phyloP scores from a whole-genome alignment of 371 early-diverging fungal species.

The Mucor circinelloides region DNA sequence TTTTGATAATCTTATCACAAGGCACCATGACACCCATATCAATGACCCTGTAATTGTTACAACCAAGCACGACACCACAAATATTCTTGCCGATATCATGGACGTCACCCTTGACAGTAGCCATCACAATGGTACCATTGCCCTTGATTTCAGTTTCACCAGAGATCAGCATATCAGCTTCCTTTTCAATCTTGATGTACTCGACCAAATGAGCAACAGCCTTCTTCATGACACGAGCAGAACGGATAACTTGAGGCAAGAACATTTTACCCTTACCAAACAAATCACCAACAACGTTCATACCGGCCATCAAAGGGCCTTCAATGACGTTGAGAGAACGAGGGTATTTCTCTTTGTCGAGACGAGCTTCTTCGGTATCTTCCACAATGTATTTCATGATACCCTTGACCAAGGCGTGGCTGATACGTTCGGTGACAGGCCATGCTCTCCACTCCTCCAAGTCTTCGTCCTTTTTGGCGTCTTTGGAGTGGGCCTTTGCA shows the following conservation, averaged over 20 bases:
- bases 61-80: slow-evolving; percentile 92
- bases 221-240: slow-evolving; percentile 91
- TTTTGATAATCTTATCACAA: slow-evolving; percentile 85
- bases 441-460: slow-evolving; percentile 85
- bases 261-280: slow-evolving; percentile 96
- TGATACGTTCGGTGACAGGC: slow-evolving; percentile 76
- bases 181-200: slow-evolving; percentile 87
- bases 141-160: slow-evolving; percentile 54
- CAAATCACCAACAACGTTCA: slow-evolving; percentile 91
- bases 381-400: slow-evolving; percentile 89
- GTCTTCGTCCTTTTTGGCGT: slow-evolving; percentile 70
- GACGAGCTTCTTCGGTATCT: slow-evolving; percentile 92
- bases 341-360: slow-evolving; percentile 67
- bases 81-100: slow-evolving; percentile 93
- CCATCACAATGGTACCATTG: slow-evolving; percentile 83
- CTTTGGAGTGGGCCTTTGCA: slow-evolving; percentile 83
- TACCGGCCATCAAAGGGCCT: slow-evolving; percentile 93
- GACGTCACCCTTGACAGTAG: slow-evolving; percentile 94
- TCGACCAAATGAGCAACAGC: slow-evolving; percentile 94
- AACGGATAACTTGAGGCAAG: slow-evolving; percentile 96
- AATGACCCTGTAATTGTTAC: slow-evolving; percentile 93
- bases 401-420: slow-evolving; percentile 88
- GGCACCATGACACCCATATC: slow-evolving; percentile 96
- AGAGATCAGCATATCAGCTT: slow-evolving; percentile 54
- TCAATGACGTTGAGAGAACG: slow-evolving; percentile 93